Conservation (phyloP, 768 basidiomycete species). For the Fistulinella prunicolor region DNA sequence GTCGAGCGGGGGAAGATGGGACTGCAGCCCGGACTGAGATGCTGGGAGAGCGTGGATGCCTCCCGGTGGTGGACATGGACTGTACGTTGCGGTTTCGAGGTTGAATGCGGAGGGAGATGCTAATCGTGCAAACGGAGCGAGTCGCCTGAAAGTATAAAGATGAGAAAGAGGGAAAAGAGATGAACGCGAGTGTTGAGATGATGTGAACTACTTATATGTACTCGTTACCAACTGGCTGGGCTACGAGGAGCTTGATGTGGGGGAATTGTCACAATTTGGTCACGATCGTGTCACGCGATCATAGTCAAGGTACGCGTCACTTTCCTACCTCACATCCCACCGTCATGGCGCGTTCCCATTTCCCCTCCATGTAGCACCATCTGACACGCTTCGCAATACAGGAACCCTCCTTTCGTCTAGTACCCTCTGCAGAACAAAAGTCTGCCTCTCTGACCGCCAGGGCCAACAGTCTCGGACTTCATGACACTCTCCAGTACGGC, state of each 20-base stretch:
- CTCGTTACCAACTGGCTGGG: neutral
- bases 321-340: neutral
- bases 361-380: neutral
- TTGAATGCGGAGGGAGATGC: too few relatives aligned
- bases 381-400: constrained; percentile 17
- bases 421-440: constrained; percentile 54
- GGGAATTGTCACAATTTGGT: constrained; percentile 26
- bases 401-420: constrained; percentile 58
- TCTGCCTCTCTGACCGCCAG: constrained; percentile 66
- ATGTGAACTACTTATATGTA: constrained; percentile 12
- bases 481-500: constrained; percentile 86
- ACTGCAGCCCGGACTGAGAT: constrained; percentile 57
- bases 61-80: constrained; percentile 41
- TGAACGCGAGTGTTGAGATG: neutral
- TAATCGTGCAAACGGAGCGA: too few relatives aligned
- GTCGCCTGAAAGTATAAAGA: too few relatives aligned
- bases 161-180: neutral
- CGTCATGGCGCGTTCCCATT: constrained; percentile 20
- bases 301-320: constrained; percentile 18
- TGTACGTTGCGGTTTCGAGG: too few relatives aligned
- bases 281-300: constrained; percentile 26
- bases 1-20: constrained; percentile 48
- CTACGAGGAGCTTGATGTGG: constrained; percentile 10
- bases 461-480: constrained; percentile 74
- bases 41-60: constrained; percentile 61